Evolutionary conservation across 2,329 filamentous ascomycete genomes (phyloP), one percentile per base, ranked within the genome.

Genomic region (Calonectria hawksworthii): DNA sequence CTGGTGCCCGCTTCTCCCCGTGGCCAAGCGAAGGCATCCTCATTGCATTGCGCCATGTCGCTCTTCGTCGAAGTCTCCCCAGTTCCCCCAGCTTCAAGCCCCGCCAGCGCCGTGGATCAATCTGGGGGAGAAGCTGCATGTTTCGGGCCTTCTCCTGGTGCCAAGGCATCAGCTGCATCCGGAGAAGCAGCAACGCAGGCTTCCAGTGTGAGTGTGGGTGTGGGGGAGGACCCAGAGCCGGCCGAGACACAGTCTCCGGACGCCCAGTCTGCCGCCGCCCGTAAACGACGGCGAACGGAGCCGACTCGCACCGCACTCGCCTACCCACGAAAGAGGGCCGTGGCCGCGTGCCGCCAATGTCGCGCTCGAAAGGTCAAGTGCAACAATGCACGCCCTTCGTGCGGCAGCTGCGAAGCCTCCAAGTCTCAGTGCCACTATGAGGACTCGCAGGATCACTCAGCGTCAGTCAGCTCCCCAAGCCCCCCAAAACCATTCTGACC

Each of bases 331-430:
- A 74, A 74, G 56, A 64, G 73, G 28, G 73, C 73, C 23, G 50
- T 72, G n/a, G 47, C 68, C 11, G 73, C 73, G 11, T 74, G 73
- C 52, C 65, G 64, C 16, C 73, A 68, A 34, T 74, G 73, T 9
- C 73, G 73, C 21, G 69, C 64, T 28, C 63, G 73, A 28, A 74
- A 74, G 64, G 50, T 74, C 44, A 74, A 74, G 26, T 74, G 73
- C 54, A 74, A 74, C 50, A 74, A 74, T 56, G 47, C 68, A 10
- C 64, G 73, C 3, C 73, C 73, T 10, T 13, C 50, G 14, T 74
- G 73, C n/a, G 73, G 73, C 9, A 74, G 59, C 32, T 74, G 73
- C 32, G n/a, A 36, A 18, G 65, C 70, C 6, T 68, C 70, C 28
- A 56, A 67, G 28, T 66, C 69, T 8, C 63, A 47, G 5, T 67